Base-by-base conservation (phyloP, 2,329 filamentous ascomycete species). In the Emmonsiellopsis sp. region DNA sequence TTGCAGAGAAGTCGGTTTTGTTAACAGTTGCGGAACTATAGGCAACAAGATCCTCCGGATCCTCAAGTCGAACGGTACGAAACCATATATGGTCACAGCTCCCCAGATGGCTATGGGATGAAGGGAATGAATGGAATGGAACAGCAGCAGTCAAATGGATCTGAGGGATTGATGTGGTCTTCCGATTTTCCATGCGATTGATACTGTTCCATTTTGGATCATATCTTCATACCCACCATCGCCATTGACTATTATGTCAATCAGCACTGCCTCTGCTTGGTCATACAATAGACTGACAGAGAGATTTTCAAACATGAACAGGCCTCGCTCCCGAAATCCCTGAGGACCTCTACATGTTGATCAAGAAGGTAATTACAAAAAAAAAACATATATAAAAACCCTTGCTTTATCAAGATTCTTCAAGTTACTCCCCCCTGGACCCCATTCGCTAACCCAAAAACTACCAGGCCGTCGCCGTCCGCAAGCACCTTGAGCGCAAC, bases 31-130 rank as follows among this genome's bases (percentile, higher is more conserved):
- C 62, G 61, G 65, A 15, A 45, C 31, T 58, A 63, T 65, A 91
- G 92, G 93, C 80, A 98, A 98, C 89, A 95, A 95, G 84, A 96
- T 98, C 75, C 89, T 98, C 72, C 87, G 93, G 77, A 97, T 98
- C 80, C 84, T 98, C 68, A 97, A 96, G 86, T 87, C 87, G 68
- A 88, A 82, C 77, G 93, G 93, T 97, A 97, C 77, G 80, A 72
- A 60, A 63, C 55, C 60, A 65, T 40, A 40, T 31, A 20, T 13
- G 13, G 7, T 26, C 32, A 30, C 35, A 49, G 11, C 55, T 54
- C 61, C 55, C 54, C 50, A 54, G 58, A 55, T 58, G 62, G 46
- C 46, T 30, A 20, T 40, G 46, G 46, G 46, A 38, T 49, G 46
- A 40, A 35, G 38, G 34, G 37, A 48, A 59, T 65, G 62, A 66